Conservation (phyloP, 176 grass and related monocot genomes). For the Metroxylon sagu region DNA sequence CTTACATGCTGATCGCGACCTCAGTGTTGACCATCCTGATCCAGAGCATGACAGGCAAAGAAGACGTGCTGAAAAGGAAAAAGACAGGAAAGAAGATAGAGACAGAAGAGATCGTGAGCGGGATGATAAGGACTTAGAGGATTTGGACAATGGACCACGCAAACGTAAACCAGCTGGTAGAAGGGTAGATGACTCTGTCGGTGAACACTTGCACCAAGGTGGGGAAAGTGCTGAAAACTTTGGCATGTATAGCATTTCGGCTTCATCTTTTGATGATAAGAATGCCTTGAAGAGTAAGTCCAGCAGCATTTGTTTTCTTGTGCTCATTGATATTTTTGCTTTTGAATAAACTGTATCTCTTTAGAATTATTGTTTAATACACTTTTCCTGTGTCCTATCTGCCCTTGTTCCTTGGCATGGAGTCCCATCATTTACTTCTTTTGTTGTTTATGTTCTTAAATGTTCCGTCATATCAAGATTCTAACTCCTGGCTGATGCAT, state of each 20-base stretch:
- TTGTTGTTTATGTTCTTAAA: too few relatives aligned
- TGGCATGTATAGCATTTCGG: conserved; percentile 51
- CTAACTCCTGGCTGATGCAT: too few relatives aligned
- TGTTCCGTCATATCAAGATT: too few relatives aligned
- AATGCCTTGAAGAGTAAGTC: conserved; percentile 88
- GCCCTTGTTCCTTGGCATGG: too few relatives aligned
- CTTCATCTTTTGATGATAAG: conserved; percentile 79
- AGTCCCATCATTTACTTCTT: too few relatives aligned
- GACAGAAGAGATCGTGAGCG: conserved; percentile 71
- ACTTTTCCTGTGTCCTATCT: too few relatives aligned
- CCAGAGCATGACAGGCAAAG: conserved; percentile 73
- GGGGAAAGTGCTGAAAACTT: conserved; percentile 28
- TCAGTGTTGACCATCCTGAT: conserved; percentile 82
- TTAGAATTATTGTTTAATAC: too few relatives aligned
- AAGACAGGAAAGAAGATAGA: conserved; percentile 74
- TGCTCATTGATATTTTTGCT: too few relatives aligned
- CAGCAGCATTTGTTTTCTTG: neutral
- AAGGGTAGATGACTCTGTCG: conserved; percentile 32
- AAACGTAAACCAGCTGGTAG: conserved; percentile 44
- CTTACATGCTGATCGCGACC: conserved; percentile 55
- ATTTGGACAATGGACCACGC: conserved; percentile 39
- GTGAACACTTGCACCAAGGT: conserved; percentile 44
- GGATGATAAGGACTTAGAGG: conserved; percentile 80
- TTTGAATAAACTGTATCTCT: too few relatives aligned
- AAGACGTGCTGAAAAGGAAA: conserved; percentile 72